A percentile compares a stretch with the other conserved stretches of the same genome.
Evolutionary conservation across 2,329 filamentous ascomycete genomes (phyloP).

Genomic region (Amylocarpus encephaloides): DNA sequence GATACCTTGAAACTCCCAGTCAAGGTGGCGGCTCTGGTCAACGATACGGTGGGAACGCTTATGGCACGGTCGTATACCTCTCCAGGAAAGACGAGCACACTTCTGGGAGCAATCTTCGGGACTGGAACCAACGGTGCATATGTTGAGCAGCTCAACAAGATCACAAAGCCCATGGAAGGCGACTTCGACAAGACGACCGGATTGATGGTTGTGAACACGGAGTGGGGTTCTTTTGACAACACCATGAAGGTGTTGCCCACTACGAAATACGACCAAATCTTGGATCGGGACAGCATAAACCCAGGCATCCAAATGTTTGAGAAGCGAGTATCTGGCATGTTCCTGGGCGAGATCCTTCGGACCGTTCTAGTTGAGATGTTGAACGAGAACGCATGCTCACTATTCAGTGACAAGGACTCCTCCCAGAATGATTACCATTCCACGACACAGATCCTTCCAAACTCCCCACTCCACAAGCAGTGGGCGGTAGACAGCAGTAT

Average conservation of each 20-base stretch:
- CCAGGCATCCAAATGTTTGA: slow-evolving; percentile 98
- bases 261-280: slow-evolving; percentile 71
- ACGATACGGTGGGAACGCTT: slow-evolving; percentile 94
- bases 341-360: slow-evolving; percentile 88
- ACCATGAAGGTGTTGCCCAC: slow-evolving; percentile 79
- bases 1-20: slow-evolving; percentile 82
- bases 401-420: slow-evolving; percentile 74
- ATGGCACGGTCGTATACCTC: slow-evolving; percentile 97
- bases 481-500: slow-evolving; percentile 93
- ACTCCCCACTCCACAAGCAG: slow-evolving; percentile 64
- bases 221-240: slow-evolving; percentile 99
- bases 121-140: slow-evolving; percentile 14
- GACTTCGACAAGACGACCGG: slow-evolving; percentile 75
- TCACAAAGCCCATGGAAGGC: slow-evolving; percentile 69
- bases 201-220: slow-evolving; percentile 95
- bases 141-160: slow-evolving; percentile 80
- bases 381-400: slow-evolving; percentile 55
- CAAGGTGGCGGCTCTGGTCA: slow-evolving; percentile 90
- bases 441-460: slow-evolving; percentile 60
- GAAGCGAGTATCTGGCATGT: slow-evolving; percentile 98
- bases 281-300: slow-evolving; percentile 79
- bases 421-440: slow-evolving; percentile 62
- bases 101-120: slow-evolving; percentile 86
- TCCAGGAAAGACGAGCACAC: slow-evolving; percentile 74
- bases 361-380: slow-evolving; percentile 68